A percentile compares a stretch with the other conserved stretches of the same genome.
Evolutionary conservation across 768 basidiomycete species (phyloP).

Genomic region (Pisolithus albus): DNA sequence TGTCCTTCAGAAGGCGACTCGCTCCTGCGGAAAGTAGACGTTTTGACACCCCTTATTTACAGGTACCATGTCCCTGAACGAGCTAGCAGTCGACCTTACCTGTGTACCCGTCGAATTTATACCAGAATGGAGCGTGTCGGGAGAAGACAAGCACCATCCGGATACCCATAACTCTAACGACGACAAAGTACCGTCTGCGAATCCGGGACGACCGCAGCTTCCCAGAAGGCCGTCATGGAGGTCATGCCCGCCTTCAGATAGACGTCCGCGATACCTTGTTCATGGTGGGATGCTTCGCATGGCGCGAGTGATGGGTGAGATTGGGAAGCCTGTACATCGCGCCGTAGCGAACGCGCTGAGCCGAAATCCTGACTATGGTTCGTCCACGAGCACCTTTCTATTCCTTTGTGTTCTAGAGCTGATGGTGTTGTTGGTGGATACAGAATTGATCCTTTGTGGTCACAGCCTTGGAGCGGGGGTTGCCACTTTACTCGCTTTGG

Average conservation of each 20-base stretch:
- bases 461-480: conserved; percentile 84
- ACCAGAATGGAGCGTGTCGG: conserved; percentile 37
- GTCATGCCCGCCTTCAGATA: conserved; percentile 9
- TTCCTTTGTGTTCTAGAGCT: background rate
- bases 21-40: background rate
- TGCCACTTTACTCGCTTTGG: conserved; percentile 66
- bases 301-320: conserved; percentile 71
- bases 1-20: background rate
- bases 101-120: conserved; percentile 68
- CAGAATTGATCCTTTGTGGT: conserved; percentile 71
- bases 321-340: conserved; percentile 69
- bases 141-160: conserved; percentile 23
- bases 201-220: conserved; percentile 16
- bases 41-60: background rate
- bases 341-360: conserved; percentile 66
- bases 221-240: conserved; percentile 21
- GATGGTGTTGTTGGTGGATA: conserved; percentile 2
- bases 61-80: conserved; percentile 85
- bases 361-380: conserved; percentile 68
- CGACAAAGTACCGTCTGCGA: conserved; percentile 34
- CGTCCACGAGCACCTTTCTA: conserved; percentile 19
- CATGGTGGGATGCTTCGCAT: conserved; percentile 79
- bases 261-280: conserved; percentile 46
- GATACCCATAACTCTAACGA: conserved; percentile 12
- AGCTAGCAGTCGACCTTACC: conserved; percentile 79